Evolutionary conservation across 768 basidiomycete genomes (phyloP).

Genomic region (Cubamyces sp.): DNA sequence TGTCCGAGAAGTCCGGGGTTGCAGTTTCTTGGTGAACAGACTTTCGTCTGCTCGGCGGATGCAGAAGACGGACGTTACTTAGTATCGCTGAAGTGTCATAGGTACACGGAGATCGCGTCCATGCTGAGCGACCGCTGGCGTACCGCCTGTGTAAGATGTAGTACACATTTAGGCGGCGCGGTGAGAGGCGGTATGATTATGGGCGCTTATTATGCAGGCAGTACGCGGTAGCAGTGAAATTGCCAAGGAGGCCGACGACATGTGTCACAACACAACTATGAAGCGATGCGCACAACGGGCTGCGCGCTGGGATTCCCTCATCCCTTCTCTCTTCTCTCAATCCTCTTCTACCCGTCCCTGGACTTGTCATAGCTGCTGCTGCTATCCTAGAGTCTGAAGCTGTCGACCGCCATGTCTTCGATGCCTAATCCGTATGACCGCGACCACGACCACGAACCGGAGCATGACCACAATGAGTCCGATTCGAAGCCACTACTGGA

Average conservation of each 20-base stretch:
- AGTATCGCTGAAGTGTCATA: no score
- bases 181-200: background rate
- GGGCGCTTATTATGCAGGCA: conserved; percentile 11
- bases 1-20: no score
- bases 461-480: conserved; percentile 18
- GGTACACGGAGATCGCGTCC: no score
- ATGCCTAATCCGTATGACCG: conserved; percentile 20
- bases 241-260: conserved; percentile 16
- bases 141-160: no score
- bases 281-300: conserved; percentile 14
- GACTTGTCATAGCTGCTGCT: background rate
- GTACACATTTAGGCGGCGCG: no score
- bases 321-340: background rate
- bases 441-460: conserved; percentile 23
- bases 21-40: no score
- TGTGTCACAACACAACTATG: conserved; percentile 14
- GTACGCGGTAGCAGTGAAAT: conserved; percentile 2
- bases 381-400: background rate
- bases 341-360: background rate
- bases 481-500: conserved; percentile 20
- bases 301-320: background rate
- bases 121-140: no score
- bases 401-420: conserved; percentile 18
- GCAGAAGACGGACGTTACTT: no score
- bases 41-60: no score